phyloP scores from a whole-genome alignment of 108 stramenopile species.

The Nannochloropsis gaditana region DNA sequence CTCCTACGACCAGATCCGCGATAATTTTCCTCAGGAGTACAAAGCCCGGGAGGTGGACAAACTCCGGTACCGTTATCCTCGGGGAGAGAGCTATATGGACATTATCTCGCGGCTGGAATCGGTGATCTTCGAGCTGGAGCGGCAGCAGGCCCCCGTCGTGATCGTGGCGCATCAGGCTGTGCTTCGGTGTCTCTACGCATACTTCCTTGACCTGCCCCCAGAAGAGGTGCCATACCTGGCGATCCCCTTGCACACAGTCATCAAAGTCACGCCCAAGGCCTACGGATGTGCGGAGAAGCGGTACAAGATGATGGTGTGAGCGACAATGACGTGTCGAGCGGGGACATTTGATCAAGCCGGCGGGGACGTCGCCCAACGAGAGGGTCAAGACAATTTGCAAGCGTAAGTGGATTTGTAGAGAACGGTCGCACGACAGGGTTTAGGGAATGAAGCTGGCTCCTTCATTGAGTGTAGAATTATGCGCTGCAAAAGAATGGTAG shows the following conservation, averaged over 20 bases:
- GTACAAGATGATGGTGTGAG: slow-evolving; percentile 66
- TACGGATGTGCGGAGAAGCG: slow-evolving; percentile 90
- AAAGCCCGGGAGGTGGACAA: slow-evolving; percentile 79
- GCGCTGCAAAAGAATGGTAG: too few relatives aligned
- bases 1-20: slow-evolving; percentile 91
- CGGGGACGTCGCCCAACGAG: too few relatives aligned
- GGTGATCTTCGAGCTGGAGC: slow-evolving; percentile 94
- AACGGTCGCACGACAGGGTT: too few relatives aligned
- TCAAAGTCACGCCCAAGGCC: slow-evolving; percentile 87
- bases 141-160: slow-evolving; percentile 87
- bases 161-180: slow-evolving; percentile 91
- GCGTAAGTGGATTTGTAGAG: too few relatives aligned
- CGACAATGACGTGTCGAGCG: not conserved
- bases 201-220: slow-evolving; percentile 90
- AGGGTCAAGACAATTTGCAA: too few relatives aligned
- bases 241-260: slow-evolving; percentile 95
- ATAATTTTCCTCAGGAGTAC: slow-evolving; percentile 90
- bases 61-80: slow-evolving; percentile 65
- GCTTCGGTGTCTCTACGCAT: slow-evolving; percentile 91
- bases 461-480: too few relatives aligned
- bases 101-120: slow-evolving; percentile 92
- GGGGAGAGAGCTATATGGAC: slow-evolving; percentile 97
- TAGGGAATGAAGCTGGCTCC: too few relatives aligned
- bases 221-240: slow-evolving; percentile 91
- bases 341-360: not conserved